Evolutionary conservation across 768 basidiomycete genomes (phyloP), one percentile per base, ranked within the genome.

Genomic region (Asterophora parasitica): DNA sequence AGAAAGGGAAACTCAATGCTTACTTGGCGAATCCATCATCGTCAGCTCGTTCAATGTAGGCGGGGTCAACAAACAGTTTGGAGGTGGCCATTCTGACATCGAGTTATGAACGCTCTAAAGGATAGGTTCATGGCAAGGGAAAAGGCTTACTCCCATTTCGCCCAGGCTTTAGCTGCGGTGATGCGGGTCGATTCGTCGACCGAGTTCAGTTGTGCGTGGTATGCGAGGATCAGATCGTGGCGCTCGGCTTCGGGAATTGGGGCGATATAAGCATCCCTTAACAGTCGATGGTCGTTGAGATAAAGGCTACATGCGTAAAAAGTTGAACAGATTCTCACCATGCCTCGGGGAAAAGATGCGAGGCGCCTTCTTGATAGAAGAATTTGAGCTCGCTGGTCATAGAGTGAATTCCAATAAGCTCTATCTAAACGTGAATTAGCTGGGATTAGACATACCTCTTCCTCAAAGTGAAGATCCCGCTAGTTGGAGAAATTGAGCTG

Each of bases 291-390:
- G 20, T 9, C 28, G 35, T 42, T 31, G n/a, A 40, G 8, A 13
- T 20, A 12, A 15, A 19, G 28, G n/a, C n/a, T 28, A 8, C 5
- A 23, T 6, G 6, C 16, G 23, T 37, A 5, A 15, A 26, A 20
- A 44, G n/a, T 43, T 7, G 26, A 46, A 31, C 37, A 37, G 44
- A 33, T 26, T 10, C 38, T 26, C 32, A 89, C 90, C 90, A 95
- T 55, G 90, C 89, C 66, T 92, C 88, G 0, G 91, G 89, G 73
- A 92, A 92, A 26, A 91, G 64, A 61, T 86, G 82, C 4, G 83
- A 84, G 9, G 88, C 69, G 11, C 91, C 91, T 2, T 88, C 79
- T 70, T 93, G 92, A 65, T 94, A 96, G 73, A 96, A 95, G 73
- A 93, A 97, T 15, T 78, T 76, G 33, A 96, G 77, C 66, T 97